A percentile compares a stretch with the other conserved stretches of the same genome.
These are phyloP conservation scores for Alternaria tenuissima DNA, from an alignment of 2,329 filamentous ascomycete species.

Conservation along the genomic window DNA sequence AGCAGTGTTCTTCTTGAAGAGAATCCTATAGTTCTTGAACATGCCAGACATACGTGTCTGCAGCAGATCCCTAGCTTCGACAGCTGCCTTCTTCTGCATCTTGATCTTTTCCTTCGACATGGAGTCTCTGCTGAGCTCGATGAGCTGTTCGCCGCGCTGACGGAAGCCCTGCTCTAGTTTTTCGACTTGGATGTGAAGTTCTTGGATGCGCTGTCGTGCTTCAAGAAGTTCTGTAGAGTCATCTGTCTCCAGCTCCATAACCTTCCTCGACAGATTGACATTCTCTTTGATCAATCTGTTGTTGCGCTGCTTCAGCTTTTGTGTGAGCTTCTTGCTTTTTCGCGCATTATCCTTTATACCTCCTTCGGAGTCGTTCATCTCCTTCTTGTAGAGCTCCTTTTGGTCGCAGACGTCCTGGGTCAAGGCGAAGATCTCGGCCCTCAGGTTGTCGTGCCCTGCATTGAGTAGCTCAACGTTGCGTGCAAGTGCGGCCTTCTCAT, in stretches of 20 bases:
- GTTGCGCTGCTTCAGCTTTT: neutral
- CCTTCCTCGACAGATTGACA: neutral
- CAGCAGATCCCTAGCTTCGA: neutral
- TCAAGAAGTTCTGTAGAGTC: neutral
- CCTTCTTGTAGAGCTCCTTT: neutral
- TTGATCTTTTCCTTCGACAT: neutral
- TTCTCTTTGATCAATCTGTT: neutral
- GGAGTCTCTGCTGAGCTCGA: neutral
- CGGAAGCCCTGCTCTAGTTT: neutral
- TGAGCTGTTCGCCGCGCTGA: slow-evolving; percentile 1
- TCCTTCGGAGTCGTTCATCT: neutral
- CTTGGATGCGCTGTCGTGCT: neutral
- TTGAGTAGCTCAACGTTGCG: neutral
- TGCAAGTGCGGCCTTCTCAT: neutral
- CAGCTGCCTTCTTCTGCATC: neutral
- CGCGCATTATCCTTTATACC: neutral
- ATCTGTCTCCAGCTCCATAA: neutral
- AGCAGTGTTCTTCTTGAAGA: neutral
- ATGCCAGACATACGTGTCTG: neutral
- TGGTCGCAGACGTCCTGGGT: neutral
- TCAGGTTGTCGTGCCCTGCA: neutral
- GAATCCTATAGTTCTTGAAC: slow-evolving; percentile 1
- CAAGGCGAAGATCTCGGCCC: neutral
- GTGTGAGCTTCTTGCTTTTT: neutral
- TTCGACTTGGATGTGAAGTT: neutral